Evolutionary conservation across 768 basidiomycete species (phyloP), one percentile per base, ranked within the genome.

Genomic region (Amanita muscaria): DNA sequence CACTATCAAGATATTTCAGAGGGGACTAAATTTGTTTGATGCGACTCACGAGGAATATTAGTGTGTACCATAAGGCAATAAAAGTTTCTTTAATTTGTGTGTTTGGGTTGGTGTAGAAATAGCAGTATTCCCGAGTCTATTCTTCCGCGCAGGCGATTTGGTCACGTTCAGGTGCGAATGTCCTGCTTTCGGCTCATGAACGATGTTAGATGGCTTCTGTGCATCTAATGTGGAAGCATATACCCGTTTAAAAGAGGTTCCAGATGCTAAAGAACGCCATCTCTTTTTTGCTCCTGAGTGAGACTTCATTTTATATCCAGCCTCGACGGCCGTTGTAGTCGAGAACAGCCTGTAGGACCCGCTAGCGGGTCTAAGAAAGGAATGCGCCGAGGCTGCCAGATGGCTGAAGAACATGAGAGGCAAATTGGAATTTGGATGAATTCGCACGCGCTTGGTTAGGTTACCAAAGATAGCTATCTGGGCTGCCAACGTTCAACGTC

Each of bases 211-310:
- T 21, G 16, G 44, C 7, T 5, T 2, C 27, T 2, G 19, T 23
- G 30, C 11, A 16, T 10, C 27, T 36, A 38, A 36, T 18, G 9
- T 16, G 46, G 25, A 32, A 25, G 27, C 14, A 64, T 80, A 34
- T 48, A 88, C 85, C 53, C 85, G 82, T 69, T 88, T 88, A 69
- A 87, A 88, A 12, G 67, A 58, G 35, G 59, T 68, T 14, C 78
- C 75, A 19, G 75, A 79, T n/a, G 75, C 74, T 35, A 87, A 61
- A 3, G 81, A 79, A 46, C 76, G 67, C 83, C 83, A 88, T 49
- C 86, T 68, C 63, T 88, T 88, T 66, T 88, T 88, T 18, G 86
- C 74, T 8, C 85, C 86, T 3, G 77, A 81, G 58, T 88, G 86
- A 1, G 81, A 75, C 61, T 88, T 88, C 53, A 88, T 64, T 64